Evolutionary conservation across 345 rosid genomes (phyloP).

Genomic region (Mallotus nudiflorus): DNA sequence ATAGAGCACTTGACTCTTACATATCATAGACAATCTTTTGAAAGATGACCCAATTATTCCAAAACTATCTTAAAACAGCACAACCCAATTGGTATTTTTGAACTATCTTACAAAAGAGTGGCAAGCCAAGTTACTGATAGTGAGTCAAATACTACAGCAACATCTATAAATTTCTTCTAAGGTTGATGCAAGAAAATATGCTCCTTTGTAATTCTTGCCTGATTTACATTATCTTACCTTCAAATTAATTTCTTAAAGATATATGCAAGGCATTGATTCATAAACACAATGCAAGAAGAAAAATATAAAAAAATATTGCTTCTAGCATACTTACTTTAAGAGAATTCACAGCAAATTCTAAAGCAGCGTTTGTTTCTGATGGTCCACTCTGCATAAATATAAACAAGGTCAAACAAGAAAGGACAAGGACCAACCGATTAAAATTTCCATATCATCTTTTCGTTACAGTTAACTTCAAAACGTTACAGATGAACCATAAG

Average conservation of each 20-base stretch:
- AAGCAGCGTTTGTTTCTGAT: slow-evolving; percentile 90
- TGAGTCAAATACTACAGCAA: background rate
- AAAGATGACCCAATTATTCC: background rate
- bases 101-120: too few relatives aligned
- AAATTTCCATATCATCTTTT: background rate
- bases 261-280: background rate
- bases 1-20: background rate
- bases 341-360: slow-evolving; percentile 86
- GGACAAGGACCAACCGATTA: background rate
- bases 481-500: background rate
- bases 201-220: background rate
- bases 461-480: background rate
- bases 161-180: background rate
- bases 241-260: too few relatives aligned
- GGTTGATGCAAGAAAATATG: background rate
- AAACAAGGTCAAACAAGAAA: slow-evolving; percentile 12
- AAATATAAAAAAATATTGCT: background rate
- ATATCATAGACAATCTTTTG: background rate
- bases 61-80: too few relatives aligned
- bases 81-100: too few relatives aligned
- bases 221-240: background rate
- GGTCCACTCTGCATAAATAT: slow-evolving; percentile 70
- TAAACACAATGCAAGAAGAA: background rate
- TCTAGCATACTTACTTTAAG: slow-evolving; percentile 56
- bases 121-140: background rate